Conservation (phyloP, 228 moss, liverwort and hornwort genomes). For the Sphagnum fallax region DNA sequence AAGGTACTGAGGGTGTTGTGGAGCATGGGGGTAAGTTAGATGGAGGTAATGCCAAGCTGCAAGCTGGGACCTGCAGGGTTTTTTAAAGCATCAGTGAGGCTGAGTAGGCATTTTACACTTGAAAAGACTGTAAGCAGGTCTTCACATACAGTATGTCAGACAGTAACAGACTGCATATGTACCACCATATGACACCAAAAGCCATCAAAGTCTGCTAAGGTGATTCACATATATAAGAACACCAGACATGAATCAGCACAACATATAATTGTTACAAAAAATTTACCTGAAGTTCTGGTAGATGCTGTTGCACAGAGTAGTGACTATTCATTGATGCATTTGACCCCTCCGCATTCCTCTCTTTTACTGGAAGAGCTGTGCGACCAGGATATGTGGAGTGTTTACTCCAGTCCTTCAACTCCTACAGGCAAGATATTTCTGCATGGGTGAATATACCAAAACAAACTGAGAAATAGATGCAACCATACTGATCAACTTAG, state of each 20-base stretch:
- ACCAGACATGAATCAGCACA: too few species aligned
- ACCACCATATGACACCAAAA: too few species aligned
- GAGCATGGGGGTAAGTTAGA: slow-evolving; percentile 27
- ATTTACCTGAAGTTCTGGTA: slow-evolving; percentile 31
- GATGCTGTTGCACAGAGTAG: slow-evolving; percentile 15
- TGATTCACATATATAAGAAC: too few species aligned
- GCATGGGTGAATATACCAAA: too few species aligned
- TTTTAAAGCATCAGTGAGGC: neutral
- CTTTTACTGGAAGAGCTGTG: slow-evolving; percentile 25
- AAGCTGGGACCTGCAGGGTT: slow-evolving; percentile 34
- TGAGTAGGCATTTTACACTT: neutral
- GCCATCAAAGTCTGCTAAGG: too few species aligned
- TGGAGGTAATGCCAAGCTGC: slow-evolving; percentile 39
- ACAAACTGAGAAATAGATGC: too few species aligned
- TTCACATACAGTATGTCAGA: too few species aligned
- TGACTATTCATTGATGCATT: neutral
- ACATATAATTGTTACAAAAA: neutral
- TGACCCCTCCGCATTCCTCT: slow-evolving; percentile 21
- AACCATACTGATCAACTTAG: too few species aligned
- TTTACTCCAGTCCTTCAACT: slow-evolving; percentile 76
- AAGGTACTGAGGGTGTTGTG: slow-evolving; percentile 48
- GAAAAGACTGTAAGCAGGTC: neutral
- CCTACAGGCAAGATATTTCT: slow-evolving; percentile 27
- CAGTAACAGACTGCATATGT: too few species aligned
- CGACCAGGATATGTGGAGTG: slow-evolving; percentile 28